phyloP scores from a whole-genome alignment of 495 filamentous ascomycete genomes.

The Penicillium ucsense region DNA sequence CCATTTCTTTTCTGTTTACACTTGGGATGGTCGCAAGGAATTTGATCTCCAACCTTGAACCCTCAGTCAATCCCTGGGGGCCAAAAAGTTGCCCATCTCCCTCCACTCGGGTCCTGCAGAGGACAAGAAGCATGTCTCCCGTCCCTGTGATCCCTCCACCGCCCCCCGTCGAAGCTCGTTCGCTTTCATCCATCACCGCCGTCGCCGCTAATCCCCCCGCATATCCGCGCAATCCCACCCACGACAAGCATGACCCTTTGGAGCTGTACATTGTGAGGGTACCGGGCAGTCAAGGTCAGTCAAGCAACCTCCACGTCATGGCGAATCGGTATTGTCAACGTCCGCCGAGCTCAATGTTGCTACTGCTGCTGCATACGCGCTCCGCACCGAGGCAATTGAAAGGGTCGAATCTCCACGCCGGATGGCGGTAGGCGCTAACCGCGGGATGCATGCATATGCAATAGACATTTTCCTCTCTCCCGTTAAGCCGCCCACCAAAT shows the following conservation, averaged over 20 bases:
- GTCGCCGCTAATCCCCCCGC: slow-evolving; percentile 80
- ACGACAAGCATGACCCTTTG: slow-evolving; percentile 53
- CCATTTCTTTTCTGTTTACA: too few relatives aligned
- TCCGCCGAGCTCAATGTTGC: too few relatives aligned
- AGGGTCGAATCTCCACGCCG: too few relatives aligned
- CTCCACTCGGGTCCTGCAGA: slow-evolving; percentile 6
- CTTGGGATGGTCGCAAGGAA: too few relatives aligned
- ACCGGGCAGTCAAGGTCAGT: slow-evolving; percentile 76
- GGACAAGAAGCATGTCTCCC: slow-evolving; percentile 7
- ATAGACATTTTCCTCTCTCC: slow-evolving; percentile 91
- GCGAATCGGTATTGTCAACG: too few relatives aligned
- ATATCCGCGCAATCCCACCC: slow-evolving; percentile 67
- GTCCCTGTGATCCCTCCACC: slow-evolving; percentile 17
- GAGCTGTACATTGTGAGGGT: slow-evolving; percentile 86
- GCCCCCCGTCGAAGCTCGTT: slow-evolving; percentile 63
- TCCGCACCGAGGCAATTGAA: too few relatives aligned
- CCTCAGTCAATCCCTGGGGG: background rate
- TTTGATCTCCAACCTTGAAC: background rate
- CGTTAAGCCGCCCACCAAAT: slow-evolving; percentile 71
- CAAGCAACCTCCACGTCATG: too few relatives aligned
- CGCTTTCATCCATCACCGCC: slow-evolving; percentile 66
- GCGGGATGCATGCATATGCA: background rate
- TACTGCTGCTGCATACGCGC: too few relatives aligned
- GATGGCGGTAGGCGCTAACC: slow-evolving; percentile 10
- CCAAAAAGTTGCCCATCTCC: slow-evolving; percentile 16